Evolutionary conservation across 495 filamentous ascomycete genomes (phyloP).

Genomic region (Penicillium canariense): DNA sequence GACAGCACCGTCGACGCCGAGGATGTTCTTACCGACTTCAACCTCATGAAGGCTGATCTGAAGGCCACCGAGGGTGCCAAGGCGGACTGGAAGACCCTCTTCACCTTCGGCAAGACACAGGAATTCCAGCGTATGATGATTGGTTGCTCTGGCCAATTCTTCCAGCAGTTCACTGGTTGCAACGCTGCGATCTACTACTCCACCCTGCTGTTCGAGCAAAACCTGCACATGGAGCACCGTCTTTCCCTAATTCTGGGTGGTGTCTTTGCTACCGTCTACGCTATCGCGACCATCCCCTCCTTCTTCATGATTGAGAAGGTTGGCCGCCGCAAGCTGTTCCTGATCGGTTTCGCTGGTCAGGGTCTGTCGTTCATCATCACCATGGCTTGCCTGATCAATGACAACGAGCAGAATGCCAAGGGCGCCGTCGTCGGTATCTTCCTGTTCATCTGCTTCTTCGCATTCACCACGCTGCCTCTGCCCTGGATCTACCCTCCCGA

Average conservation of each 20-base stretch:
- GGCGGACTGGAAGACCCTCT: conserved; percentile 33
- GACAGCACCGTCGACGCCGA: conserved; percentile 28
- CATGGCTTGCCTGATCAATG: conserved; percentile 31
- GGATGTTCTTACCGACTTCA: conserved; percentile 42
- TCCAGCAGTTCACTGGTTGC: conserved; percentile 75
- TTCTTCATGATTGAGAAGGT: conserved; percentile 77
- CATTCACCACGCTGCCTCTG: conserved; percentile 38
- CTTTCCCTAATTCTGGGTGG: conserved; percentile 71
- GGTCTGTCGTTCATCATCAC: conserved; percentile 40
- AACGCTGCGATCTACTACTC: conserved; percentile 87
- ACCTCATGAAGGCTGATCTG: conserved; percentile 44
- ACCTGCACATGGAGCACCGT: conserved; percentile 55
- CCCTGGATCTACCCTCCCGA: conserved; percentile 78
- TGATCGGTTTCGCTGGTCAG: conserved; percentile 63
- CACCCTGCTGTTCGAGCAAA: conserved; percentile 69
- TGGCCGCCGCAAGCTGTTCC: conserved; percentile 69
- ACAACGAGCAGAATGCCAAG: conserved; percentile 25
- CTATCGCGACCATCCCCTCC: conserved; percentile 49
- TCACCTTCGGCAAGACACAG: conserved; percentile 45
- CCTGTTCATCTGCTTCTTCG: conserved; percentile 41
- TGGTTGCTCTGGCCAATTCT: conserved; percentile 55
- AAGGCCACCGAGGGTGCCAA: conserved; percentile 34
- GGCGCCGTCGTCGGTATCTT: conserved; percentile 43
- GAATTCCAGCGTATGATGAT: conserved; percentile 45
- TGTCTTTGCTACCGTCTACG: conserved; percentile 77